phyloP scores from a whole-genome alignment of 2,329 filamentous ascomycete genomes.

The Huntiella abstrusa region DNA sequence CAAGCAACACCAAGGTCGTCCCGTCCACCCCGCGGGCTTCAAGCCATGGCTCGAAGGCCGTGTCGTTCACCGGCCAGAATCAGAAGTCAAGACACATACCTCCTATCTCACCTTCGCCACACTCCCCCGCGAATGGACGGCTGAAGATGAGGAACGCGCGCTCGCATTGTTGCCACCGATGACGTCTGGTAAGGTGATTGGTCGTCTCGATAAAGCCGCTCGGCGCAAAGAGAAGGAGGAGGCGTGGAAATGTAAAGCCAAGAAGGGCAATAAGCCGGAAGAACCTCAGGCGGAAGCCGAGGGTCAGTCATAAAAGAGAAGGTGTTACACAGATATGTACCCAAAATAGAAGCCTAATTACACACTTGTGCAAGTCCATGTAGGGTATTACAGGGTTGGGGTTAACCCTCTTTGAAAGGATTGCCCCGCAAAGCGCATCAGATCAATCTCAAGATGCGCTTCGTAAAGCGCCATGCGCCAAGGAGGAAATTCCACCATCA shows the following conservation, averaged over 20 bases:
- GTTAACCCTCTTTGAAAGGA: too few relatives aligned
- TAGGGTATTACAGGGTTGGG: background rate
- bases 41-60: conserved; percentile 59
- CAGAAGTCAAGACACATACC: conserved; percentile 86
- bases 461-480: background rate
- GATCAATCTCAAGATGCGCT: background rate
- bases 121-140: conserved; percentile 70
- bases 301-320: too few relatives aligned
- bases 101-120: conserved; percentile 92
- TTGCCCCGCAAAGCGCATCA: too few relatives aligned
- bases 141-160: conserved; percentile 57
- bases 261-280: conserved; percentile 24
- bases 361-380: too few relatives aligned
- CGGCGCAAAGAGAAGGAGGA: conserved; percentile 39
- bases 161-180: conserved; percentile 40
- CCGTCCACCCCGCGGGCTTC: background rate
- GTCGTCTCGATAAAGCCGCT: conserved; percentile 32
- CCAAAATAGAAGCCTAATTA: background rate
- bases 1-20: background rate
- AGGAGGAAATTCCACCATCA: too few relatives aligned
- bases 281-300: background rate
- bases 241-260: conserved; percentile 27
- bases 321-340: background rate
- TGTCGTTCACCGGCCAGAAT: conserved; percentile 62
- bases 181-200: conserved; percentile 32